A percentile compares a stretch with the other conserved stretches of the same genome.
Evolutionary conservation across 1,284 basidiomycete species (phyloP).

Genomic region (Acaromyces ingoldii): DNA sequence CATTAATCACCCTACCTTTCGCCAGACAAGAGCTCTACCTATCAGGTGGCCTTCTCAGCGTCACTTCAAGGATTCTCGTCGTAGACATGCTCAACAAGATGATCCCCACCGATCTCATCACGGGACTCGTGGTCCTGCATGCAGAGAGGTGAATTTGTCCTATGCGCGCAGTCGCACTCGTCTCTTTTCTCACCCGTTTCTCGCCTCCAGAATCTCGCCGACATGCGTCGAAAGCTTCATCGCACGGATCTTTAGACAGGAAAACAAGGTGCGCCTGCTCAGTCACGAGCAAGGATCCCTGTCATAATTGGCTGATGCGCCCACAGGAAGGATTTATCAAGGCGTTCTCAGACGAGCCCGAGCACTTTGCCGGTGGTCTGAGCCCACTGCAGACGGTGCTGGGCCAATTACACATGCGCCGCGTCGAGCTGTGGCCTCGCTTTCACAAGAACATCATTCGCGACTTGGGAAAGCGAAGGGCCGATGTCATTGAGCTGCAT

Average conservation of each 20-base stretch:
- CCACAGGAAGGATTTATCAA: slow-evolving; percentile 72
- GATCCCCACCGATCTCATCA: slow-evolving; percentile 76
- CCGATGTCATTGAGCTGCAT: slow-evolving; percentile 87
- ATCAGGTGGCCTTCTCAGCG: slow-evolving; percentile 66
- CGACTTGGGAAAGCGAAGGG: slow-evolving; percentile 55
- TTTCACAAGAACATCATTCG: slow-evolving; percentile 61
- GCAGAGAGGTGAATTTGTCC: slow-evolving; percentile 68
- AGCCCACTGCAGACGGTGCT: slow-evolving; percentile 86
- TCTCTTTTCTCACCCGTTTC: not conserved
- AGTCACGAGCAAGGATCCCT: too few species aligned
- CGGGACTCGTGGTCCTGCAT: slow-evolving; percentile 88
- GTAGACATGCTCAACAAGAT: slow-evolving; percentile 86
- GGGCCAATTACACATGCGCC: slow-evolving; percentile 81
- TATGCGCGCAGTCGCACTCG: not conserved
- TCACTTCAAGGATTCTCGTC: slow-evolving; percentile 88
- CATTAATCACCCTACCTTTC: too few species aligned
- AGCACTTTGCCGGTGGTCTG: slow-evolving; percentile 84
- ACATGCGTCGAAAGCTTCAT: slow-evolving; percentile 51
- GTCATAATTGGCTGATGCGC: too few species aligned
- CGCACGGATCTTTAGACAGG: slow-evolving; percentile 38
- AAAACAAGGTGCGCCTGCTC: slow-evolving; percentile 22
- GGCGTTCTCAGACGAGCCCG: slow-evolving; percentile 93
- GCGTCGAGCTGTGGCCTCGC: slow-evolving; percentile 78
- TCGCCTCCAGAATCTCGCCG: slow-evolving; percentile 65
- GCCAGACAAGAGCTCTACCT: slow-evolving; percentile 34